Evolutionary conservation across 345 rosid genomes (phyloP), one percentile per base, ranked within the genome.

Genomic region (Crucihimalaya himalaica): DNA sequence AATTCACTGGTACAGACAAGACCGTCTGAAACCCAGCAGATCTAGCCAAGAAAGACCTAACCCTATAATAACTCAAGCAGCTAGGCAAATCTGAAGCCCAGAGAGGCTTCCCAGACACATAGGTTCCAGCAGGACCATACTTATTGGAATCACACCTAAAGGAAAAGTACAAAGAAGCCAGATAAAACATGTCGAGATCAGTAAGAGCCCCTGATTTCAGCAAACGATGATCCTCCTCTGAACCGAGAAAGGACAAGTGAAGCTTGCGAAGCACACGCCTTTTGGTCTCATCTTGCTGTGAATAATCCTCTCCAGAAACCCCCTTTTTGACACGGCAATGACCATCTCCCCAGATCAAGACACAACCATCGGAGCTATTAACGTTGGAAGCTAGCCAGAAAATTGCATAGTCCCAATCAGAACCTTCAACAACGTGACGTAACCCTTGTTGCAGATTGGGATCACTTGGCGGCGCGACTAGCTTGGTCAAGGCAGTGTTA

Each of bases 321-420:
- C 81, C 81, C 39, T 46, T 72, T 12, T 53, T 37, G 78, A 27
- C 66, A 74, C 79, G 80, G 69, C 83, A 89, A 78, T 82, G 83
- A 14, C 99, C 98, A 77, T 91, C 97, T 21, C 96, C 96, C 96
- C 96, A 94, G 28, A 79, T 71, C 85, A 94, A 82, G 73, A 86
- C 68, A 19, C 85, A 74, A 29, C 88, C 97, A 14, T 90, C 93
- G 4, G 96, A 84, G 80, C 81, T 87, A 69, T 81, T 87, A 52
- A 85, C 78, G 64, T 78, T 79, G 0, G 85, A 82, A 2, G 81
- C 87, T 13, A 77, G 68, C 97, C 97, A 95, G 82, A 85, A 88
- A 70, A 92, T 80, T 3, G 87, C 89, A 55, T 95, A 89, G 60
- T 84, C 91, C 99, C 97, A 92, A 73, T 82, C 80, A 9, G 88